Percentiles rank a stretch among this genome's conserved stretches.
Conservation (phyloP, 2,329 filamentous ascomycete species). For the Pseudogymnoascus sp. region DNA sequence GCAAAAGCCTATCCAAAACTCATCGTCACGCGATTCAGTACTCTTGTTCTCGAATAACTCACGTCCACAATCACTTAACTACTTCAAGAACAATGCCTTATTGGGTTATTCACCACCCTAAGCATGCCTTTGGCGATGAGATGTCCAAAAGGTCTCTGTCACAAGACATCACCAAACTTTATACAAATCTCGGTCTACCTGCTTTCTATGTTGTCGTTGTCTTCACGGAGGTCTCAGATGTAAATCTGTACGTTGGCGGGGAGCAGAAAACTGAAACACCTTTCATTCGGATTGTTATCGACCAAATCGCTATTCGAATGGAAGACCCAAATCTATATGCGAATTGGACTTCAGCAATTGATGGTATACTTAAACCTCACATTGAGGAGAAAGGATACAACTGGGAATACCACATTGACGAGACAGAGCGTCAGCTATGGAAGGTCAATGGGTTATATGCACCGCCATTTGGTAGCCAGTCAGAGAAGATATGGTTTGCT, state of each 20-base stretch:
- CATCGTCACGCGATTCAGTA: too few relatives aligned
- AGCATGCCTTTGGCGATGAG: conserved; percentile 25
- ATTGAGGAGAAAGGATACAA: conserved; percentile 34
- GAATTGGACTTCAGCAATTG: too few relatives aligned
- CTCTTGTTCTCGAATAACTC: too few relatives aligned
- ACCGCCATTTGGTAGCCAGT: conserved; percentile 29
- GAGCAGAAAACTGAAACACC: conserved; percentile 21
- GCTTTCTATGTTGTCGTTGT: conserved; percentile 37
- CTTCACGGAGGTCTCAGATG: conserved; percentile 27
- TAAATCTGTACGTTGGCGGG: conserved; percentile 27
- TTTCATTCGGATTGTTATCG: conserved; percentile 30
- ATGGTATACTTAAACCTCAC: conserved; percentile 29
- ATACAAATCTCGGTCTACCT: conserved; percentile 27
- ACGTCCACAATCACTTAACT: too few relatives aligned
- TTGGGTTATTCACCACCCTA: conserved; percentile 35
- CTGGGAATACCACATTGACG: conserved; percentile 36
- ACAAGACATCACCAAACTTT: conserved; percentile 28
- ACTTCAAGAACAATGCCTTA: conserved; percentile 30
- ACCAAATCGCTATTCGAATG: conserved; percentile 20
- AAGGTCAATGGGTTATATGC: conserved; percentile 34
- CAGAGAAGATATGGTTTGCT: conserved; percentile 28
- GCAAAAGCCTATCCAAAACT: too few relatives aligned
- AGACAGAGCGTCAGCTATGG: conserved; percentile 37
- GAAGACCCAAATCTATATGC: conserved; percentile 16
- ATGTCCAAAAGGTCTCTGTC: conserved; percentile 26